phyloP scores from a whole-genome alignment of 148 eudicot species.

The Euryodendron excelsum region DNA sequence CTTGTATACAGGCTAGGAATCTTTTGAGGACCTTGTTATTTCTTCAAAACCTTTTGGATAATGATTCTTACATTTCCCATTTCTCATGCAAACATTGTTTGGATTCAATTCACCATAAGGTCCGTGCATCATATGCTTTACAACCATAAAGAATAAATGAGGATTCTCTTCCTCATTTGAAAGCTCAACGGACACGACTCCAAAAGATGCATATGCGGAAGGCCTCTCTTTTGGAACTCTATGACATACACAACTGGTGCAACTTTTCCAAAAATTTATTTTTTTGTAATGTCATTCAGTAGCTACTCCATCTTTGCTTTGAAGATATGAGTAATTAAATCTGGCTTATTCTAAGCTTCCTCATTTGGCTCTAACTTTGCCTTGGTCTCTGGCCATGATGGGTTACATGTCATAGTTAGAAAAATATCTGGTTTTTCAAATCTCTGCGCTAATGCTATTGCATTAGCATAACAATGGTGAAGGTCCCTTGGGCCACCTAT shows the following conservation, averaged over 20 bases:
- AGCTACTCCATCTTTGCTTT: neutral
- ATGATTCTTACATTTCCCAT: no score
- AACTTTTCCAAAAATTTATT: neutral
- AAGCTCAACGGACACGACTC: no score
- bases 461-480: neutral
- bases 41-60: no score
- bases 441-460: conserved; percentile 6
- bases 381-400: neutral
- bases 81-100: no score
- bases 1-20: no score
- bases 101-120: no score
- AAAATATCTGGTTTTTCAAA: conserved; percentile 21
- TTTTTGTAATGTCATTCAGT: neutral
- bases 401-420: conserved; percentile 15
- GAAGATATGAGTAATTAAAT: neutral
- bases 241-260: neutral
- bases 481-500: conserved; percentile 13
- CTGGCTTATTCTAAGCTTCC: neutral
- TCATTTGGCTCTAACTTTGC: neutral
- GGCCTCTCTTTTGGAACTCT: neutral
- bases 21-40: no score
- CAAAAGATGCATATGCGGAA: no score
- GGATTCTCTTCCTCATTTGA: no score
- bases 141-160: no score
- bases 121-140: no score